phyloP scores from a whole-genome alignment of 768 basidiomycete genomes.

The Phlebiopsis flavidoalba region DNA sequence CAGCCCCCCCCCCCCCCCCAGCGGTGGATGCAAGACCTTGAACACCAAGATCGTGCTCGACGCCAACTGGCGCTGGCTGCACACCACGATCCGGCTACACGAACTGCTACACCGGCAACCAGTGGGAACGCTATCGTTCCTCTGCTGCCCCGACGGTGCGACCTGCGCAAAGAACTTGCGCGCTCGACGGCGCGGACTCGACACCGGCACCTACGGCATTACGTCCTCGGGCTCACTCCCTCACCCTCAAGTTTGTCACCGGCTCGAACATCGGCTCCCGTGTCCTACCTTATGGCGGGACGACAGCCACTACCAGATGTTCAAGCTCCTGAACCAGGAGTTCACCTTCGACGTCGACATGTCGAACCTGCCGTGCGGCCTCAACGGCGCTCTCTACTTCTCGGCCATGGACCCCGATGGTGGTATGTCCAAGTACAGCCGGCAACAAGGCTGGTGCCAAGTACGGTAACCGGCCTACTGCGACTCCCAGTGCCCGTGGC shows the following conservation, averaged over 20 bases:
- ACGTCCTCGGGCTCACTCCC: slow-evolving; percentile 26
- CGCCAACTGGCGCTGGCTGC: slow-evolving; percentile 50
- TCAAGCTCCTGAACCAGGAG: slow-evolving; percentile 51
- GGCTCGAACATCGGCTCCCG: slow-evolving; percentile 31
- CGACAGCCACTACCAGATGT: slow-evolving; percentile 38
- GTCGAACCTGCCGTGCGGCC: slow-evolving; percentile 50
- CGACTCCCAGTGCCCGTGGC: slow-evolving; percentile 58
- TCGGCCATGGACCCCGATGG: slow-evolving; percentile 55
- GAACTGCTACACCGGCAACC: slow-evolving; percentile 51
- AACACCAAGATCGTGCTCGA: slow-evolving; percentile 40
- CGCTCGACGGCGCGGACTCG: slow-evolving; percentile 31
- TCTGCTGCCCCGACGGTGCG: slow-evolving; percentile 43
- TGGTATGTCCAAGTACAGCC: slow-evolving; percentile 42
- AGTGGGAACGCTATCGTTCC: slow-evolving; percentile 45
- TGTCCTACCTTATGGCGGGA: slow-evolving; percentile 47
- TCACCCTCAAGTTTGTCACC: slow-evolving; percentile 30
- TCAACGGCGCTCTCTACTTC: slow-evolving; percentile 62
- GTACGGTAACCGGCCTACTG: slow-evolving; percentile 39
- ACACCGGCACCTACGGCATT: slow-evolving; percentile 29
- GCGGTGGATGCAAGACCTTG: slow-evolving; percentile 36
- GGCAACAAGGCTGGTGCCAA: slow-evolving; percentile 33
- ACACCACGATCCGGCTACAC: slow-evolving; percentile 27
- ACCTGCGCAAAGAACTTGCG: slow-evolving; percentile 40
- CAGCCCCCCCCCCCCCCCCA: too few relatives aligned
- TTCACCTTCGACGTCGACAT: slow-evolving; percentile 59